Conservation (phyloP, 202 grass and related monocot genomes). For the Dendrocalamus latiflorus region DNA sequence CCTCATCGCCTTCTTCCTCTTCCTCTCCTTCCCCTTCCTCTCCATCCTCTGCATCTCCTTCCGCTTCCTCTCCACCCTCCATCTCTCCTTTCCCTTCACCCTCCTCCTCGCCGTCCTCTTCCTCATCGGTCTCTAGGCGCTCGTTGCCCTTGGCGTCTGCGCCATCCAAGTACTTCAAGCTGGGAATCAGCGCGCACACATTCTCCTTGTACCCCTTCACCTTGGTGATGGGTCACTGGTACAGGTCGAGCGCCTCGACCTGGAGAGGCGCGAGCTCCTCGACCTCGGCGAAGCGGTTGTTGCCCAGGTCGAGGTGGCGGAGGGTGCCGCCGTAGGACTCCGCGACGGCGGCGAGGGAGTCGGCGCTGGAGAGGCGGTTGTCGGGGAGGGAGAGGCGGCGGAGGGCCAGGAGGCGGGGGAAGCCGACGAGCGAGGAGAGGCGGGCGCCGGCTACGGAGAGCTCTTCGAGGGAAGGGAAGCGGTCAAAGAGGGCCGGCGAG, state of each 20-base stretch:
- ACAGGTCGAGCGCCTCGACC: constrained; percentile 62
- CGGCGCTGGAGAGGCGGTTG: constrained; percentile 60
- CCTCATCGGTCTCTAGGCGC: constrained; percentile 65
- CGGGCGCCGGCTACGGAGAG: constrained; percentile 71
- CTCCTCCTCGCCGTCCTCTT: constrained; percentile 61
- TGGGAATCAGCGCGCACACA: constrained; percentile 53
- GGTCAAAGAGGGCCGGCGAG: constrained; percentile 44
- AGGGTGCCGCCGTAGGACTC: constrained; percentile 45
- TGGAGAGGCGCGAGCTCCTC: constrained; percentile 49
- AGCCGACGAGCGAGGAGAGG: constrained; percentile 58
- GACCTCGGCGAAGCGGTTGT: no score
- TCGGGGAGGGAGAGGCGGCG: constrained; percentile 80
- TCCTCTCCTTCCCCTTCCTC: no score
- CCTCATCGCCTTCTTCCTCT: constrained; percentile 29
- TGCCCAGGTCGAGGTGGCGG: constrained; percentile 69
- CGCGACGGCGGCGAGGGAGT: constrained; percentile 44
- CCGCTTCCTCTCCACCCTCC: constrained; percentile 11
- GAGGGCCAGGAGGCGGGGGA: constrained; percentile 64
- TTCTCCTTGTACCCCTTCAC: constrained; percentile 58
- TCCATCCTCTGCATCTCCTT: no score
- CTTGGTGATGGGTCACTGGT: constrained; percentile 82
- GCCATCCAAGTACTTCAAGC: constrained; percentile 75
- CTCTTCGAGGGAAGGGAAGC: constrained; percentile 50
- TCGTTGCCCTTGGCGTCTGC: constrained; percentile 75
- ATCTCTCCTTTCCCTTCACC: constrained; percentile 16